A percentile compares a stretch with the other conserved stretches of the same genome.
Conservation (phyloP, 1,284 basidiomycete species). For the Paramarasmius palmivorus region DNA sequence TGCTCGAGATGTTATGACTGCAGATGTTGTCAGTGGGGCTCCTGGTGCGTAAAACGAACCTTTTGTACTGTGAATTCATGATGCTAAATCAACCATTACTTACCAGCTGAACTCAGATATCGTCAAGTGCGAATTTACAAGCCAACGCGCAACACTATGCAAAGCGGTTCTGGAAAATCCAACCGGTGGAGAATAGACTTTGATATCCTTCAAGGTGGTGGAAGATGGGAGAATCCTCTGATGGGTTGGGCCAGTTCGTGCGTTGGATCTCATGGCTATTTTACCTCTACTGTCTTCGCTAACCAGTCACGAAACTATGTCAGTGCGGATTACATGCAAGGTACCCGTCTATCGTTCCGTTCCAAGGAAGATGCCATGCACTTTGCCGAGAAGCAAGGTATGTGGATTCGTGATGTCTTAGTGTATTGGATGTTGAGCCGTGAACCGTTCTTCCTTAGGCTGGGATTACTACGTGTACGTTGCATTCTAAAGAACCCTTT, state of each 20-base stretch:
- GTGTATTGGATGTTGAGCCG: constrained; percentile 4
- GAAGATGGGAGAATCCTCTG: constrained; percentile 97
- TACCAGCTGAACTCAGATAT: constrained; percentile 78
- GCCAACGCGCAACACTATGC: constrained; percentile 94
- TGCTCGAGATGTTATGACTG: constrained; percentile 64
- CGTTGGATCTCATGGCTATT: constrained; percentile 31
- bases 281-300: neutral
- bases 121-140: constrained; percentile 93
- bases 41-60: constrained; percentile 54
- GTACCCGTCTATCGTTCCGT: constrained; percentile 84
- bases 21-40: constrained; percentile 78
- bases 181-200: constrained; percentile 95
- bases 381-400: constrained; percentile 92
- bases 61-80: neutral
- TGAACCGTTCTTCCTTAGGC: constrained; percentile 38
- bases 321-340: constrained; percentile 98
- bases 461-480: constrained; percentile 80
- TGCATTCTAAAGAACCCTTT: neutral
- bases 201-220: constrained; percentile 86
- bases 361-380: constrained; percentile 92
- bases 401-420: constrained; percentile 18
- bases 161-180: constrained; percentile 87
- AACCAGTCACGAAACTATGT: constrained; percentile 4
- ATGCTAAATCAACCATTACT: neutral
- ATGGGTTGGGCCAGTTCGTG: constrained; percentile 97